Base-by-base conservation (phyloP, 805 yeast genomes). In the Candida hungchunana region DNA sequence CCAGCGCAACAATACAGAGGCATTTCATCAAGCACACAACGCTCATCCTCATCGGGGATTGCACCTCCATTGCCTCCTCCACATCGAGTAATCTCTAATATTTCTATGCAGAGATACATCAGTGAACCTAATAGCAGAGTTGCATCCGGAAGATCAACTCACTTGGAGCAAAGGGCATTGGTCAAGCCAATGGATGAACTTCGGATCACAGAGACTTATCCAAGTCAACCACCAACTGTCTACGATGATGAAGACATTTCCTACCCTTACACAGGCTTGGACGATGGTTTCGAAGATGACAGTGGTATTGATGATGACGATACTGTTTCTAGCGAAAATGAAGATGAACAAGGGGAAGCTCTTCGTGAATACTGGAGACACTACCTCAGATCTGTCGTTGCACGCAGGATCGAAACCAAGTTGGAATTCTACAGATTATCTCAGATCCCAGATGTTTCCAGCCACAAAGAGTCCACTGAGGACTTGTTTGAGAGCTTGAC, bases 41-140 rank as follows among this genome's bases (percentile, higher is more conserved):
- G 10, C 23, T 8, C 23, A 20, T 8, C 23, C 8, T 8, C 8
- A 8, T 20, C 23, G 23, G 10, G 31, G 25, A 18, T 21, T 2
- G 44, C 54, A 17, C 51, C 56, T n/a, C 55, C 58, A 12, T 34
- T 42, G 4, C 42, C 42, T 22, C 58, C 58, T 25, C 53, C 47
- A 25, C 58, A 54, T 36, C 34, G 58, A 7, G 38, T 50, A 18
- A 36, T 46, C 6, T 47, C 55, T 0, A 39, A 36, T 11, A 29
- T 29, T 13, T 34, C 53, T 6, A 41, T 50, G 31, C 39, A 35
- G 27, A 39, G 36, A 32, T n/a, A 29, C 13, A 39, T 42, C 20
- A 39, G 39, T 5, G 44, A 36, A 11, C 42, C 36, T 21, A 33
- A 21, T 18, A 23, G 14, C 29, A 34, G 29, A 28, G 14, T 7